Conservation (phyloP, 129 eudicot species). For the Cynara cardunculus region DNA sequence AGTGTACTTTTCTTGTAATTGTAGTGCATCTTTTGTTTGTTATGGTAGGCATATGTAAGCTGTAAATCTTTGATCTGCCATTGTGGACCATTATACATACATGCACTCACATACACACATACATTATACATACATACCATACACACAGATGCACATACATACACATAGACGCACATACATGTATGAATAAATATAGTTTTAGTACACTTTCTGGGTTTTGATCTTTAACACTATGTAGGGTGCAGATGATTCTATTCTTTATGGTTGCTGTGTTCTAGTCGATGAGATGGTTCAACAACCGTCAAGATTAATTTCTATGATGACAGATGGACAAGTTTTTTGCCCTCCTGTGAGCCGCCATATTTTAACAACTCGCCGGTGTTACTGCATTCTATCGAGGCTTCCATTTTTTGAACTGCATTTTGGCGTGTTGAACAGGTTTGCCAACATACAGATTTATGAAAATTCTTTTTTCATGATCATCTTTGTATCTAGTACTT, state of each 20-base stretch:
- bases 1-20: not conserved
- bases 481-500: conserved; percentile 8
- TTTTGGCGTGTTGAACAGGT: conserved; percentile 95
- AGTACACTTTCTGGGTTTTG: not conserved
- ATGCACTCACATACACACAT: not conserved
- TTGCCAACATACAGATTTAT: not conserved
- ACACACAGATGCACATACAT: not conserved
- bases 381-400: conserved; percentile 94
- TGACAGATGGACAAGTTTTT: conserved; percentile 51
- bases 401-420: conserved; percentile 95
- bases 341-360: conserved; percentile 58
- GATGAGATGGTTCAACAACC: conserved; percentile 90
- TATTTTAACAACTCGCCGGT: conserved; percentile 82
- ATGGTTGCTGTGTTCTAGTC: conserved; percentile 94
- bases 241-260: conserved; percentile 90
- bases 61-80: not conserved
- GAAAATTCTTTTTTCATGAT: not conserved
- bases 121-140: not conserved
- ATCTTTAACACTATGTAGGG: conserved; percentile 48
- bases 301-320: conserved; percentile 73
- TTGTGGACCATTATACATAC: not conserved
- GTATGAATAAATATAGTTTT: not conserved
- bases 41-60: not conserved
- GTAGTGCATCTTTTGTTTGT: too few relatives aligned
- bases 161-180: not conserved